Evolutionary conservation across 345 rosid species (phyloP).

Genomic region (Linum tenue): DNA sequence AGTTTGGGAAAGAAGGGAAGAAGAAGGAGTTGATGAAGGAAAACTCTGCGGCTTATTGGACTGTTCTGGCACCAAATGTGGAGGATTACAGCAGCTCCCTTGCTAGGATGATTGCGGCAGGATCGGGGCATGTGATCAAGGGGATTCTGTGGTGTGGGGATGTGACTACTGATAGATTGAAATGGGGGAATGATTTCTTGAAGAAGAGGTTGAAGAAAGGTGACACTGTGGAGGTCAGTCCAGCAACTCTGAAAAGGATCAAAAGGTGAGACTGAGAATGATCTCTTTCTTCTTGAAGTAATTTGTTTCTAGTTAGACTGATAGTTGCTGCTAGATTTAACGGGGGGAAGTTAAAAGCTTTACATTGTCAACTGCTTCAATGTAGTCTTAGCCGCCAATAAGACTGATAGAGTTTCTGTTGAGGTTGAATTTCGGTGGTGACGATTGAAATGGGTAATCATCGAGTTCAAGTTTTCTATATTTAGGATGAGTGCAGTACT

Average conservation of each 20-base stretch:
- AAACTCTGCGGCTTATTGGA: conserved; percentile 82
- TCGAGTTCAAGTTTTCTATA: neutral
- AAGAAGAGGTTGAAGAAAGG: conserved; percentile 41
- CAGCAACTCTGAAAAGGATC: conserved; percentile 52
- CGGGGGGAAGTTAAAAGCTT: neutral
- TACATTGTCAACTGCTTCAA: too few species aligned
- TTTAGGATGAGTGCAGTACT: too few species aligned
- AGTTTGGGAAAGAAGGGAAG: conserved; percentile 35
- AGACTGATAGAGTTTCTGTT: too few species aligned
- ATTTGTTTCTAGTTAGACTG: neutral
- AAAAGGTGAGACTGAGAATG: conserved; percentile 41
- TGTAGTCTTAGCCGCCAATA: too few species aligned
- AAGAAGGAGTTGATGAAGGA: conserved; percentile 45
- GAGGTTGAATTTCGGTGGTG: neutral
- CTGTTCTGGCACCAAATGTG: conserved; percentile 89
- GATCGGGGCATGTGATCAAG: conserved; percentile 75
- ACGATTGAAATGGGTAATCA: neutral
- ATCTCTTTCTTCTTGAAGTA: neutral
- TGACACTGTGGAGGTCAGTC: conserved; percentile 43
- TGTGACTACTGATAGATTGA: conserved; percentile 76
- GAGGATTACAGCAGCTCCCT: conserved; percentile 65
- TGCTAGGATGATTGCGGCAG: conserved; percentile 71
- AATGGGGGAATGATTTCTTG: conserved; percentile 62
- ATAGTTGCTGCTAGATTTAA: neutral
- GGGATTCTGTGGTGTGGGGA: conserved; percentile 96